phyloP scores from a whole-genome alignment of 2,329 filamentous ascomycete genomes.

The Trichoderma lentiforme region DNA sequence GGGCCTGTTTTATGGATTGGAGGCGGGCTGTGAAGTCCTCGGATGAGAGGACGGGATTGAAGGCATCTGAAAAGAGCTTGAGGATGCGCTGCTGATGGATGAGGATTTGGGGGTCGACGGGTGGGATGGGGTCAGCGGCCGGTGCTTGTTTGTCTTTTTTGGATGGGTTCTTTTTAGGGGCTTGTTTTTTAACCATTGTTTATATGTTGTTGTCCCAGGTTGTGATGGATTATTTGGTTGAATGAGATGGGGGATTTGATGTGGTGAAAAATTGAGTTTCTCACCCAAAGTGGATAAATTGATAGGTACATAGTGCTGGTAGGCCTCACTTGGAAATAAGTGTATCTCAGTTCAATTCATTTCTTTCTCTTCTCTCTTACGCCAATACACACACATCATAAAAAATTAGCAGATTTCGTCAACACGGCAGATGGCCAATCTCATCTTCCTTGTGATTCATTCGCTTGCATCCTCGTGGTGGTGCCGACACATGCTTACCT shows the following conservation, averaged over 20 bases:
- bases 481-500: neutral
- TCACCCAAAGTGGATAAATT: neutral
- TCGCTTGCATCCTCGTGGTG: neutral
- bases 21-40: slow-evolving; percentile 54
- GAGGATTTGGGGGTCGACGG: slow-evolving; percentile 21
- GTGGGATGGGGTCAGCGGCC: neutral
- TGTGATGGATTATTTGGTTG: neutral
- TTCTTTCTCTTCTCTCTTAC: neutral
- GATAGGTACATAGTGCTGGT: neutral
- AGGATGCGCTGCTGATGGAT: slow-evolving; percentile 64
- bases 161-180: neutral
- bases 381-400: neutral
- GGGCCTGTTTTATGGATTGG: slow-evolving; percentile 79
- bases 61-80: slow-evolving; percentile 67
- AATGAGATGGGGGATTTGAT: neutral
- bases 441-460: neutral
- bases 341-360: neutral
- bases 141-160: neutral
- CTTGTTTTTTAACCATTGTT: neutral
- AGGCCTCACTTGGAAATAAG: neutral
- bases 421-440: neutral
- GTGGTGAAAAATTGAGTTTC: slow-evolving; percentile 1
- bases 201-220: neutral
- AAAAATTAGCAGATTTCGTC: neutral
- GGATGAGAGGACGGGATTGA: slow-evolving; percentile 49